phyloP scores from a whole-genome alignment of 176 grass and related monocot species.

The Carex littledalei region DNA sequence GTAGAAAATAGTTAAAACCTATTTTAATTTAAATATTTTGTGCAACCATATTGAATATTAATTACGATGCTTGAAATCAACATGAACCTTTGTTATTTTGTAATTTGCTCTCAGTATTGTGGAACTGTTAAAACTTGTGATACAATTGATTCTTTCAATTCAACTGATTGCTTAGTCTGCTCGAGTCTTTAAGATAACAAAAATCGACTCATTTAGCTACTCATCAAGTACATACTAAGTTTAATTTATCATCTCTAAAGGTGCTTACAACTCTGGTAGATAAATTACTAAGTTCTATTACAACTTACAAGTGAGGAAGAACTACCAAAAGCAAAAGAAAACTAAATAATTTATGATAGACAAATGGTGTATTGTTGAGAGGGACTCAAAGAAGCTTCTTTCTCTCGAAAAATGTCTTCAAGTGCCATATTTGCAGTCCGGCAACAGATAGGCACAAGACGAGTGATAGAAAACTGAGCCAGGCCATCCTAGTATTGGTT shows the following conservation, averaged over 20 bases:
- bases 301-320: background rate
- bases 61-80: background rate
- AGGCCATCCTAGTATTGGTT: slow-evolving; percentile 90
- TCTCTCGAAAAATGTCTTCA: slow-evolving; percentile 97
- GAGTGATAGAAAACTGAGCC: slow-evolving; percentile 81
- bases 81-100: background rate
- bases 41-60: background rate
- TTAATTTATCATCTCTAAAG: slow-evolving; percentile 4
- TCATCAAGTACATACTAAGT: slow-evolving; percentile 4
- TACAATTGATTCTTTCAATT: background rate
- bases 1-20: background rate
- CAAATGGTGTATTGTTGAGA: background rate
- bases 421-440: slow-evolving; percentile 83
- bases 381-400: slow-evolving; percentile 79
- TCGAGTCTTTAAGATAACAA: background rate
- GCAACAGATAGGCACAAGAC: slow-evolving; percentile 70
- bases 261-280: background rate
- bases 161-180: background rate
- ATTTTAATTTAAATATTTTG: background rate
- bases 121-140: too few species aligned
- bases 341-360: slow-evolving; percentile 14
- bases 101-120: too few species aligned
- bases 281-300: slow-evolving; percentile 5
- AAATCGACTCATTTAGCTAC: background rate
- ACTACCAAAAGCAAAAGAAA: slow-evolving; percentile 2